Base-by-base conservation (phyloP, 2,329 filamentous ascomycete genomes). In the Penicillium sp. region DNA sequence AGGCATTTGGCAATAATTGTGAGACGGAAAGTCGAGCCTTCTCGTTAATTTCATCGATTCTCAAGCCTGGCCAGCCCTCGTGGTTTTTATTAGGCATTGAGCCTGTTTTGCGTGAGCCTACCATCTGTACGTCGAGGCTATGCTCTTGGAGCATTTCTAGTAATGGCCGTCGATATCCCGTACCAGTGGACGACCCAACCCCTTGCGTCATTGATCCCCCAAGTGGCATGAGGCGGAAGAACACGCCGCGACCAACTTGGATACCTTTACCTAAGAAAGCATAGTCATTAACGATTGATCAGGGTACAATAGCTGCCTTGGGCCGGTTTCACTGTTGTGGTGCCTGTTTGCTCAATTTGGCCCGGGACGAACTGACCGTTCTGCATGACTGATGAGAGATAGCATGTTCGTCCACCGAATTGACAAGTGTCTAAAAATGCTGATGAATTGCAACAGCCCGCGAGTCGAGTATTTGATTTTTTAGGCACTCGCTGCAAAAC, bases 31-130 rank as follows among this genome's bases (percentile, higher is more conserved):
- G 26, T 21, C 55, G 54, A 20, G 73, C 74, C 51, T 72, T 74
- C 23, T 23, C 59, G 36, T 63, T 52, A 29, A 78, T 70, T 55
- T 77, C 54, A 23, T 69, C 70, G 62, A 80, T 72, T 40, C 72
- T 70, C 36, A 67, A 65, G 20, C 72, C 76, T 0, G 73, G 69
- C 69, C 76, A 77, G 27, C 76, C 77, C 56, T 80, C 78, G 55
- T 76, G 70, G 4, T 41, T 7, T 10, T 76, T 69, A 58, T 74
- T 74, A 60, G 17, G 29, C 75, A 79, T 78, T 50, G 55, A 64
- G 32, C 76, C 76, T 39, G 63, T 56, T 15, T 68, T 55, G 24
- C 64, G 66, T n/a, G 66, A 72, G 18, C 77, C 76, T 13, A 78
- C 74, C 68, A 76, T 72, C n/a, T 36, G 36, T 27, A 52, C 49